Conservation (phyloP, 2,329 filamentous ascomycete genomes). For the Fusarium proliferatum region DNA sequence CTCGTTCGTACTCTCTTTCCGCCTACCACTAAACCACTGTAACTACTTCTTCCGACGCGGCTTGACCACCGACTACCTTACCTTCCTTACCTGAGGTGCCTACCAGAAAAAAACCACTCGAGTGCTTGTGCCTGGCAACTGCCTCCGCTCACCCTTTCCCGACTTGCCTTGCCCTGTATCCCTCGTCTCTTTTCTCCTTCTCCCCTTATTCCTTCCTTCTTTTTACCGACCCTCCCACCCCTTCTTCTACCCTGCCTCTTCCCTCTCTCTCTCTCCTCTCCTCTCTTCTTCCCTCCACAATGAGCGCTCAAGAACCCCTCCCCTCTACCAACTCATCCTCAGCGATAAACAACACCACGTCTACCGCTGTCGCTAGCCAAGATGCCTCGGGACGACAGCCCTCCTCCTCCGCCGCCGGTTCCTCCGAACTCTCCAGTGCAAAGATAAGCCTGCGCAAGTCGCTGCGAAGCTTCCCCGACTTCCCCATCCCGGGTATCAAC, state of each 20-base stretch:
- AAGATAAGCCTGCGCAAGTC: conserved; percentile 77
- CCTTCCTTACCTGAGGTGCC: conserved; percentile 5
- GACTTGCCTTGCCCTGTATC: conserved; percentile 32
- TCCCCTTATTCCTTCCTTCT: conserved; percentile 45
- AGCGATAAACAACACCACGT: conserved; percentile 45
- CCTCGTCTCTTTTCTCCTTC: conserved; percentile 44
- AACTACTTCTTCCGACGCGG: conserved; percentile 22
- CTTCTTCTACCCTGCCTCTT: conserved; percentile 43
- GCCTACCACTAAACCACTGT: conserved; percentile 26
- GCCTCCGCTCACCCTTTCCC: conserved; percentile 41
- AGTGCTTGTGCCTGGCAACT: conserved; percentile 39
- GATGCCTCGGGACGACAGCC: conserved; percentile 73
- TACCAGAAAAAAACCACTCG: conserved; percentile 34
- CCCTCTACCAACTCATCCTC: conserved; percentile 42
- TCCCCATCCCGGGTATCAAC: conserved; percentile 89
- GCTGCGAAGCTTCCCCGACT: conserved; percentile 90
- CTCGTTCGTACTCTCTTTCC: conserved; percentile 37
- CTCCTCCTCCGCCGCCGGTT: conserved; percentile 69
- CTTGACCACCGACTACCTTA: conserved; percentile 33
- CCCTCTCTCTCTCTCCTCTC: conserved; percentile 42
- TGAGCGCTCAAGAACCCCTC: conserved; percentile 46
- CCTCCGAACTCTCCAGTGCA: conserved; percentile 74
- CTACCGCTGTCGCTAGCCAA: conserved; percentile 52
- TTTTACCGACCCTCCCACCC: conserved; percentile 45
- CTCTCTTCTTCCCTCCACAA: conserved; percentile 49